phyloP scores from a whole-genome alignment of 2,329 filamentous ascomycete genomes.

The Cephalotrichum gorgonifer region DNA sequence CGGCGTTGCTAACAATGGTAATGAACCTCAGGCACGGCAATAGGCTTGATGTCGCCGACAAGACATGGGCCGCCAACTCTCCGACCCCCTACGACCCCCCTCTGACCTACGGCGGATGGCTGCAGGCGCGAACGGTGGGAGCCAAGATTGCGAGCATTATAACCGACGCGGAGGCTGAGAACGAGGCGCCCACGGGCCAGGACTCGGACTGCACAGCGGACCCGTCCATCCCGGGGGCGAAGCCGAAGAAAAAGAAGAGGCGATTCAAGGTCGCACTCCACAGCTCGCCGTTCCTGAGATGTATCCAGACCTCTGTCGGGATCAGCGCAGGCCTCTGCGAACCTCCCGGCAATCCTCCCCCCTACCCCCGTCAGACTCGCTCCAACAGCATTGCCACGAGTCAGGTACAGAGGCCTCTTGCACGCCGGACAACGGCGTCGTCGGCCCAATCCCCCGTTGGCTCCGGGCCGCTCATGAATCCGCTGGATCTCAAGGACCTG shows the following conservation, averaged over 20 bases:
- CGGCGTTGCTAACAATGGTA: neutral
- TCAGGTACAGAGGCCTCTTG: neutral
- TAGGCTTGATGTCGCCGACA: constrained; percentile 87
- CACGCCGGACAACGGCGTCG: constrained; percentile 13
- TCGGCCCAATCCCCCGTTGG: constrained; percentile 19
- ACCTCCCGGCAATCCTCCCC: constrained; percentile 27
- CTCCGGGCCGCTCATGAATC: constrained; percentile 6
- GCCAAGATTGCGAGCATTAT: constrained; percentile 70
- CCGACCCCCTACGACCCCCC: constrained; percentile 93
- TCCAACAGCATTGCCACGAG: constrained; percentile 7
- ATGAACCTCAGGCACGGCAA: constrained; percentile 62
- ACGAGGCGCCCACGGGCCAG: constrained; percentile 18
- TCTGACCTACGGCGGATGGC: constrained; percentile 88
- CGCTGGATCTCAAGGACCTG: constrained; percentile 2
- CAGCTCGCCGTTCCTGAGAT: constrained; percentile 87
- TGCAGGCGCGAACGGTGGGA: constrained; percentile 73
- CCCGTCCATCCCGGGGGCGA: constrained; percentile 7
- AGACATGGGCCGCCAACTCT: constrained; percentile 87
- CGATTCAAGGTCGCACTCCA: constrained; percentile 78
- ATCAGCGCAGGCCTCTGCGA: constrained; percentile 57
- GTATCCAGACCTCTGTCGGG: constrained; percentile 53
- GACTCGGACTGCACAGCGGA: neutral
- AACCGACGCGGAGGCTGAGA: constrained; percentile 38
- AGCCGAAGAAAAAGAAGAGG: constrained; percentile 15
- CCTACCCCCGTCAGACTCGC: constrained; percentile 6